Evolutionary conservation across 305 asterid genomes (phyloP).

Genomic region (Fraxinus platypoda): DNA sequence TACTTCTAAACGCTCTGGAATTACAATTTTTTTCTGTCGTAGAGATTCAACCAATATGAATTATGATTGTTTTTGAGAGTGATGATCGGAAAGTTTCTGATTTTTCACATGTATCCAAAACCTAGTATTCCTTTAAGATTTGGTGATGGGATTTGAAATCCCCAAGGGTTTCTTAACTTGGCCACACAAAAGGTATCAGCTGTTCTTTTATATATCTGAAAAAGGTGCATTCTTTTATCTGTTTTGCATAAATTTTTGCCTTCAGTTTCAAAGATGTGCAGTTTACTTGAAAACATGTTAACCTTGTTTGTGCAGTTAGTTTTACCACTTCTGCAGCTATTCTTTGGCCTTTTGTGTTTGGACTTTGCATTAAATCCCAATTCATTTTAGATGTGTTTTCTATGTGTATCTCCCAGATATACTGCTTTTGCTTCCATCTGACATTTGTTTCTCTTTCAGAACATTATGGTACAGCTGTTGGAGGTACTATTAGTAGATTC

Average conservation of each 20-base stretch:
- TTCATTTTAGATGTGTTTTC: slow-evolving; percentile 13
- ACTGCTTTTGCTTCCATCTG: slow-evolving; percentile 21
- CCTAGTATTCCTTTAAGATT: background rate
- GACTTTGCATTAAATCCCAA: background rate
- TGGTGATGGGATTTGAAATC: slow-evolving; percentile 15
- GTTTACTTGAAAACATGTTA: background rate
- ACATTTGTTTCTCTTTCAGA: slow-evolving; percentile 45
- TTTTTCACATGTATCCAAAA: background rate
- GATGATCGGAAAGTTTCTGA: background rate
- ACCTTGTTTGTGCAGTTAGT: slow-evolving; percentile 3
- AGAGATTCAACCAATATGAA: background rate
- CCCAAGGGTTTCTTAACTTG: background rate
- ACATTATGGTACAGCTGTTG: slow-evolving; percentile 60
- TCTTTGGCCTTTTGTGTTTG: background rate
- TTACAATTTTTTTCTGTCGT: background rate
- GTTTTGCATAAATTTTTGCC: background rate
- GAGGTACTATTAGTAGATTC: slow-evolving; percentile 69
- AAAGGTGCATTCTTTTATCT: background rate
- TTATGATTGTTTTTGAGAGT: background rate
- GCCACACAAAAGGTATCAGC: background rate
- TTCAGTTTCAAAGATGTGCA: slow-evolving; percentile 3
- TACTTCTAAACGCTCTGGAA: background rate
- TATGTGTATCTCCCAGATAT: slow-evolving; percentile 8
- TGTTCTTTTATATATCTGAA: background rate
- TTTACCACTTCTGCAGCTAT: background rate